Evolutionary conservation across 805 yeast species (phyloP).

Genomic region (Metschnikowia koreensis): DNA sequence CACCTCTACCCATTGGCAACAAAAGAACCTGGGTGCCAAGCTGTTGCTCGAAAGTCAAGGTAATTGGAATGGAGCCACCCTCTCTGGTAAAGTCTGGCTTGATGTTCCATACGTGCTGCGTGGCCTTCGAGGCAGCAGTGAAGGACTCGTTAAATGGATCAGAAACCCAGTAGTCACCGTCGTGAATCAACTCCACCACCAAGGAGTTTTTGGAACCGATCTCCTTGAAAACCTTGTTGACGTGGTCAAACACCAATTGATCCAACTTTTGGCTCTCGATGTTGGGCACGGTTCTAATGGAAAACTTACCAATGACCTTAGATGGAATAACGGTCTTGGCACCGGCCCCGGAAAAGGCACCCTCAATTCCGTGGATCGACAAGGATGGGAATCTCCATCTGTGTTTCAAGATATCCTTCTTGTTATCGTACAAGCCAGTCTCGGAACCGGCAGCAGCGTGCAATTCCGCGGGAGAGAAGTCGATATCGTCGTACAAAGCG

Average conservation of each 20-base stretch:
- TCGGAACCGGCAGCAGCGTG: conserved; percentile 86
- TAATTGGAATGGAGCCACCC: conserved; percentile 98
- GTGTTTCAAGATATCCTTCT: conserved; percentile 88
- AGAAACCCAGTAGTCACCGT: conserved; percentile 94
- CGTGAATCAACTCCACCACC: conserved; percentile 79
- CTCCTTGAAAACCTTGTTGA: conserved; percentile 60
- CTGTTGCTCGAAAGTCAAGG: conserved; percentile 86
- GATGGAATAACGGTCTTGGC: conserved; percentile 99
- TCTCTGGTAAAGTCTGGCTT: conserved; percentile 98
- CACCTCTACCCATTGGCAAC: conserved; percentile 98
- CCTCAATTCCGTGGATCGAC: conserved; percentile 95
- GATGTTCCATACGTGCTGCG: conserved; percentile 89
- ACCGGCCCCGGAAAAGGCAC: conserved; percentile 92
- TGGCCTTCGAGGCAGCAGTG: conserved; percentile 92
- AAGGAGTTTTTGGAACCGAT: conserved; percentile 76
- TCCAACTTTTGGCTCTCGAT: conserved; percentile 80
- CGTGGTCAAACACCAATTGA: conserved; percentile 69
- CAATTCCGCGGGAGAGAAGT: conserved; percentile 79
- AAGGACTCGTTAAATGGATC: conserved; percentile 91
- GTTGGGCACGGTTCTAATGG: conserved; percentile 96
- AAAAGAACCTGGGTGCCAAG: conserved; percentile 82
- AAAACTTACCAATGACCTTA: conserved; percentile 88
- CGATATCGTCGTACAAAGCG: conserved; percentile 77
- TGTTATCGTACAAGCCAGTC: conserved; percentile 72
- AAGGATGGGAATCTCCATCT: conserved; percentile 99